Conservation (phyloP, 352 stramenopile species). For the Globisporangium spinosum region DNA sequence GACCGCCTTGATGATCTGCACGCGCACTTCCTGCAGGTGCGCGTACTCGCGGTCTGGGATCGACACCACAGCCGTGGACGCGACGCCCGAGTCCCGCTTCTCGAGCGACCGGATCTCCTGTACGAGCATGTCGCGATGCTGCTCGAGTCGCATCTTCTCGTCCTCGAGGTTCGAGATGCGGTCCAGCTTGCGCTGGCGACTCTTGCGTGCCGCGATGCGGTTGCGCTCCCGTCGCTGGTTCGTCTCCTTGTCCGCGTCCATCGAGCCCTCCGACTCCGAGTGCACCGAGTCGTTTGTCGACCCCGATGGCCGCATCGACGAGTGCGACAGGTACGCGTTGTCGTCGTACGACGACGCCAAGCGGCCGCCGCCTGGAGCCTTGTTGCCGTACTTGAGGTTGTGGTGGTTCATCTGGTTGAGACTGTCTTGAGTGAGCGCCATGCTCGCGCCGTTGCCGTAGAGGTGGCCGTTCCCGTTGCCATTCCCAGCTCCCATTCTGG, state of each 20-base stretch:
- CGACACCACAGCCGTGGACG: slow-evolving; percentile 47
- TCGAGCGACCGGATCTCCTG: slow-evolving; percentile 83
- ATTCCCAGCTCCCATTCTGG: not conserved
- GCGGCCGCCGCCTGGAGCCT: slow-evolving; percentile 16
- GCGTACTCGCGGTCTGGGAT: slow-evolving; percentile 82
- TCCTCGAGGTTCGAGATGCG: slow-evolving; percentile 86
- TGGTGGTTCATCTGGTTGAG: slow-evolving; percentile 52
- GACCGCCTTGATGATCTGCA: slow-evolving; percentile 79
- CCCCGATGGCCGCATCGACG: slow-evolving; percentile 27
- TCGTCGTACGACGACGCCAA: slow-evolving; percentile 52
- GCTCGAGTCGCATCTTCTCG: slow-evolving; percentile 84
- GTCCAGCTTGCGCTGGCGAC: slow-evolving; percentile 79
- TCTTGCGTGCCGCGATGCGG: slow-evolving; percentile 81
- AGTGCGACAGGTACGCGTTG: slow-evolving; percentile 51
- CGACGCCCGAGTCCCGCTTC: slow-evolving; percentile 61
- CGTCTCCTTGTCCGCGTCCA: slow-evolving; percentile 57
- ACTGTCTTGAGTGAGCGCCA: slow-evolving; percentile 48
- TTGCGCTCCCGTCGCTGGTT: slow-evolving; percentile 81
- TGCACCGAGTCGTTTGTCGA: slow-evolving; percentile 65
- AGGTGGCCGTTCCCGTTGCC: slow-evolving; percentile 1
- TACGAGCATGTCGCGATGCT: slow-evolving; percentile 83
- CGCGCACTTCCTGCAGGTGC: slow-evolving; percentile 64
- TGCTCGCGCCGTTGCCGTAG: slow-evolving; percentile 3
- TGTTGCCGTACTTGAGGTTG: slow-evolving; percentile 45
- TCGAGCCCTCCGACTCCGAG: slow-evolving; percentile 67